phyloP scores from a whole-genome alignment of 176 grass and related monocot genomes.

The Pontederia crassipes region DNA sequence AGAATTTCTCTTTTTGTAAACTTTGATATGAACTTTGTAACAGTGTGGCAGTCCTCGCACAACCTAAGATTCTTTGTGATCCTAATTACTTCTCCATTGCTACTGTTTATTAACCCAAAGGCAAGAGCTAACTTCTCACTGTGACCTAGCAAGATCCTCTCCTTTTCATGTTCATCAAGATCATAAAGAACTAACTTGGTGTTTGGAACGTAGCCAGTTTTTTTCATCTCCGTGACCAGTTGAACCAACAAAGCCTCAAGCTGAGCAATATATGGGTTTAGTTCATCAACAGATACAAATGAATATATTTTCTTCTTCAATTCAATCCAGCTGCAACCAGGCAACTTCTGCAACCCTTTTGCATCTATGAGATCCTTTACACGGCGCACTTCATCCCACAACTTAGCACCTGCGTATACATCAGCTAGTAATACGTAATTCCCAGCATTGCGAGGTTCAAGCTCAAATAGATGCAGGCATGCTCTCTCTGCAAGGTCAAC shows the following conservation, averaged over 20 bases:
- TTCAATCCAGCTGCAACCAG: slow-evolving; percentile 92
- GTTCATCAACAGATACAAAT: slow-evolving; percentile 59
- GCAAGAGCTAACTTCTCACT: slow-evolving; percentile 86
- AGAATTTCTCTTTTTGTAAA: slow-evolving; percentile 57
- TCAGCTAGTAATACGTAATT: slow-evolving; percentile 88
- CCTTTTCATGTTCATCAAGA: slow-evolving; percentile 66
- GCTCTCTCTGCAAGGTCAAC: slow-evolving; percentile 74
- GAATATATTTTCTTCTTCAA: slow-evolving; percentile 61
- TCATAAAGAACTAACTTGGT: slow-evolving; percentile 57
- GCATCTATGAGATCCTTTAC: slow-evolving; percentile 66
- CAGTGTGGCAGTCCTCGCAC: slow-evolving; percentile 69
- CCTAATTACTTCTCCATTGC: slow-evolving; percentile 53
- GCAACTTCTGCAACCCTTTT: slow-evolving; percentile 46
- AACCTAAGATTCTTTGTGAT: slow-evolving; percentile 89
- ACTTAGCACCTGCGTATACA: slow-evolving; percentile 61
- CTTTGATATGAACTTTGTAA: slow-evolving; percentile 89
- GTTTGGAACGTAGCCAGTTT: slow-evolving; percentile 55
- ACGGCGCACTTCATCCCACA: slow-evolving; percentile 47
- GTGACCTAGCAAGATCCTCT: slow-evolving; percentile 76
- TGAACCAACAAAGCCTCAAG: slow-evolving; percentile 48
- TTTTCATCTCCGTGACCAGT: slow-evolving; percentile 56
- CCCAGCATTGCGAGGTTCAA: slow-evolving; percentile 77
- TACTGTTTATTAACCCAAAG: slow-evolving; percentile 71
- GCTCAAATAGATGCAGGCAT: slow-evolving; percentile 63
- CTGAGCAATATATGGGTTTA: slow-evolving; percentile 43